These are phyloP conservation scores for Termitomyces heimii DNA, from an alignment of 768 basidiomycete species.

Conservation along the genomic window DNA sequence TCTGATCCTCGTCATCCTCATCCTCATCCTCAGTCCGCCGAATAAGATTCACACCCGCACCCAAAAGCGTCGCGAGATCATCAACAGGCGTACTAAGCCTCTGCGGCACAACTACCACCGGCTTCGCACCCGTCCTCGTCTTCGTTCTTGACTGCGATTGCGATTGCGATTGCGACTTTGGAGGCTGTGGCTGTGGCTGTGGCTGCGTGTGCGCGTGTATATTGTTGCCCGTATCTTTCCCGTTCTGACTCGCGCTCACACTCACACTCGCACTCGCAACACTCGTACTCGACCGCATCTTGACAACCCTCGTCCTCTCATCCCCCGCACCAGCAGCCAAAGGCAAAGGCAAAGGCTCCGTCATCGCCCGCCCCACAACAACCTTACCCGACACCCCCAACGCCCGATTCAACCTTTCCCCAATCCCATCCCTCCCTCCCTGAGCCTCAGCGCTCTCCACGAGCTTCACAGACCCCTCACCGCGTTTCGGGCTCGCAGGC, in stretches of 20 bases:
- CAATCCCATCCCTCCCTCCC: slow-evolving; percentile 29
- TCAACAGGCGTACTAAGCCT: slow-evolving; percentile 31
- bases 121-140: background rate
- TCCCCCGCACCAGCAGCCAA: too few species aligned
- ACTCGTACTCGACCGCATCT: background rate
- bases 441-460: background rate
- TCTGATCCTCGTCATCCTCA: too few species aligned
- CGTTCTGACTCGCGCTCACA: background rate
- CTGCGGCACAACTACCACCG: background rate
- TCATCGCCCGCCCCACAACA: background rate
- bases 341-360: background rate
- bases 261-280: background rate
- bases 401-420: slow-evolving; percentile 36
- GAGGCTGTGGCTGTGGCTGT: too few species aligned
- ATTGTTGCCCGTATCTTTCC: too few species aligned
- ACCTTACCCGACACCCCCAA: background rate
- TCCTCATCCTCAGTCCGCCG: slow-evolving; percentile 27
- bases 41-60: slow-evolving; percentile 36
- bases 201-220: too few species aligned
- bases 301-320: background rate
- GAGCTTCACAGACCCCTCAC: slow-evolving; percentile 12
- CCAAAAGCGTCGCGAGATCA: slow-evolving; percentile 36
- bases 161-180: too few species aligned
- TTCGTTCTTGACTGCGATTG: too few species aligned
- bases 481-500: slow-evolving; percentile 26